A percentile compares a stretch with the other conserved stretches of the same genome.
These are phyloP conservation scores for Aspergillus japonicus DNA, from an alignment of 2,329 filamentous ascomycete species.

Conservation along the genomic window DNA sequence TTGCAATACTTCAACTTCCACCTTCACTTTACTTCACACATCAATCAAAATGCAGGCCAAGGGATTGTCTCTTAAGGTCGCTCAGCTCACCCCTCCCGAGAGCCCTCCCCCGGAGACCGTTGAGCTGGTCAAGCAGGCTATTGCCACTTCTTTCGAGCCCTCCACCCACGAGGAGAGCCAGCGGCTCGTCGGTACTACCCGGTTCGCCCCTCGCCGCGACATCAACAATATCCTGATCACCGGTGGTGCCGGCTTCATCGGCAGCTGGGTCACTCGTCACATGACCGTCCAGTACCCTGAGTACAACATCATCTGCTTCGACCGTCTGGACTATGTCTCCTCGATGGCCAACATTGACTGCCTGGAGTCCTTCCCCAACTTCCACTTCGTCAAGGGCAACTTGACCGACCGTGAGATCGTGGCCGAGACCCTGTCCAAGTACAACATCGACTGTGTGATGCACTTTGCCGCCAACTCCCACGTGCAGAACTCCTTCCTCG, in stretches of 20 bases:
- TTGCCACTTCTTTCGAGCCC: too few relatives aligned
- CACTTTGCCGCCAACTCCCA: constrained; percentile 86
- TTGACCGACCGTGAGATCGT: constrained; percentile 71
- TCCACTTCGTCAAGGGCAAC: constrained; percentile 76
- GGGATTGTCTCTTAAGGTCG: too few relatives aligned
- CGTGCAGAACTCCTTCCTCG: constrained; percentile 78
- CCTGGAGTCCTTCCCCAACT: constrained; percentile 68
- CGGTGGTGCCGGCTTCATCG: constrained; percentile 81
- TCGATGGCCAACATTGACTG: constrained; percentile 75
- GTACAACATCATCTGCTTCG: constrained; percentile 79
- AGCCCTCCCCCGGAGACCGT: too few relatives aligned
- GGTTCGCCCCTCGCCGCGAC: neutral
- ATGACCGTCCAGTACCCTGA: constrained; percentile 70
- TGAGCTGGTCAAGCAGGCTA: too few relatives aligned
- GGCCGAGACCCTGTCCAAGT: constrained; percentile 65
- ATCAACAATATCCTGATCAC: constrained; percentile 80
- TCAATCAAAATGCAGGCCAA: too few relatives aligned
- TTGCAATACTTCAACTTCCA: too few relatives aligned
- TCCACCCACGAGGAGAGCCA: neutral
- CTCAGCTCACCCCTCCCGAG: too few relatives aligned
- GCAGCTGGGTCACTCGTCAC: constrained; percentile 79
- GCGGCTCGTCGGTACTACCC: neutral
- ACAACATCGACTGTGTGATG: constrained; percentile 75
- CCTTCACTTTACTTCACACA: too few relatives aligned
- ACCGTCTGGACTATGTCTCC: constrained; percentile 81